Base-by-base conservation (phyloP, 768 basidiomycete genomes). In the Leucocoprinus leucothites region DNA sequence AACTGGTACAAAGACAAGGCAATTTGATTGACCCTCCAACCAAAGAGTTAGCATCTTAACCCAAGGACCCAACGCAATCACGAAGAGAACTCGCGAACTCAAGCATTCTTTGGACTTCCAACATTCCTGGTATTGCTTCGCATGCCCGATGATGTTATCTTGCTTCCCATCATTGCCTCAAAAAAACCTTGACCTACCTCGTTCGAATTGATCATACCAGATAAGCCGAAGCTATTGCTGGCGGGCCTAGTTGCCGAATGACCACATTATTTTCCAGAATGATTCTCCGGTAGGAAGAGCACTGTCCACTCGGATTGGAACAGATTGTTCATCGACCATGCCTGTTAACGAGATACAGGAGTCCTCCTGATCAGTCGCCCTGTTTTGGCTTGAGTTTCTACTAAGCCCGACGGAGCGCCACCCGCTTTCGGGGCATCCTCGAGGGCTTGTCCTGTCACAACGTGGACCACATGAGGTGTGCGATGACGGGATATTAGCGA, bases 391-490 rank as follows among this genome's bases (percentile, higher is more conserved):
- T 21, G 26, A 38, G n/a, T 7, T 19, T n/a, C 18, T 28, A 16
- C 26, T 38, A 18, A 16, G 9, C 21, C 34, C n/a, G 46, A 35
- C 36, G 26, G 21, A 14, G 24, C 14, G 26, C 18, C 11, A 48
- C 19, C 25, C 16, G 21, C n/a, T 48, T 28, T 48, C 38, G 44
- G 44, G n/a, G 35, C 44, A 46, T 45, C 51, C 21, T 53, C 43
- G 51, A 53, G 51, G 42, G 53, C 46, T 46, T 45, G 26, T 34
- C 53, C 21, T 25, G 38, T 21, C 19, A 35, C 18, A 54, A 54
- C 44, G 46, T 55, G 53, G 53, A 34, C 38, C 24, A 31, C 53
- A 47, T 40, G 53, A 55, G 46, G 53, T 38, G 11, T 16, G 38
- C 31, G 36, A 19, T 48, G 46, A 55, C 35, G 38, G 46, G 46